Conservation (phyloP, 2,329 filamentous ascomycete species). For the Diaporthe australafricana region DNA sequence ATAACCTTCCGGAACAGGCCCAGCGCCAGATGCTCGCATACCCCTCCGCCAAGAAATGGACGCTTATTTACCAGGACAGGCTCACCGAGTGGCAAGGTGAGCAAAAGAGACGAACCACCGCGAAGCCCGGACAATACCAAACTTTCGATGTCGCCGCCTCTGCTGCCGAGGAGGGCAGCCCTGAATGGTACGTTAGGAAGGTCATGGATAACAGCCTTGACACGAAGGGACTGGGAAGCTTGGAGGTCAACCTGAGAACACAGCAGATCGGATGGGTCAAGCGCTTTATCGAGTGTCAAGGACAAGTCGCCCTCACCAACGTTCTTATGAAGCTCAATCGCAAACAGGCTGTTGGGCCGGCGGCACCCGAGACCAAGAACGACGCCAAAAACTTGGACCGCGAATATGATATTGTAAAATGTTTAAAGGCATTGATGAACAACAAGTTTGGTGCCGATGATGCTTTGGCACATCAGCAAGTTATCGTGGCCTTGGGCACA, state of each 20-base stretch:
- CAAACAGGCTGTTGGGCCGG: constrained; percentile 80
- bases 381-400: constrained; percentile 85
- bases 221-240: constrained; percentile 88
- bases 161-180: constrained; percentile 93
- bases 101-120: constrained; percentile 85
- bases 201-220: constrained; percentile 97
- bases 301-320: constrained; percentile 94
- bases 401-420: constrained; percentile 98
- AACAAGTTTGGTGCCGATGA: constrained; percentile 99
- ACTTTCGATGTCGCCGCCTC: constrained; percentile 74
- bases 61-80: constrained; percentile 92
- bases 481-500: constrained; percentile 86
- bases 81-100: constrained; percentile 95
- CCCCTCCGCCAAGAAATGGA: constrained; percentile 96
- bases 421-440: constrained; percentile 97
- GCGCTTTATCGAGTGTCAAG: constrained; percentile 96
- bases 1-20: constrained; percentile 94
- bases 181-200: constrained; percentile 97
- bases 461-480: constrained; percentile 88
- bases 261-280: constrained; percentile 99
- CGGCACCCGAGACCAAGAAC: constrained; percentile 63
- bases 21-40: constrained; percentile 96
- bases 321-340: constrained; percentile 94
- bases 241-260: constrained; percentile 94
- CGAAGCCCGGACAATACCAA: constrained; percentile 77